Percentiles rank a stretch among this genome's conserved stretches.
These are phyloP conservation scores for Cnidoscolus chayamansa DNA, from an alignment of 441 rosid genomes.

Conservation along the genomic window DNA sequence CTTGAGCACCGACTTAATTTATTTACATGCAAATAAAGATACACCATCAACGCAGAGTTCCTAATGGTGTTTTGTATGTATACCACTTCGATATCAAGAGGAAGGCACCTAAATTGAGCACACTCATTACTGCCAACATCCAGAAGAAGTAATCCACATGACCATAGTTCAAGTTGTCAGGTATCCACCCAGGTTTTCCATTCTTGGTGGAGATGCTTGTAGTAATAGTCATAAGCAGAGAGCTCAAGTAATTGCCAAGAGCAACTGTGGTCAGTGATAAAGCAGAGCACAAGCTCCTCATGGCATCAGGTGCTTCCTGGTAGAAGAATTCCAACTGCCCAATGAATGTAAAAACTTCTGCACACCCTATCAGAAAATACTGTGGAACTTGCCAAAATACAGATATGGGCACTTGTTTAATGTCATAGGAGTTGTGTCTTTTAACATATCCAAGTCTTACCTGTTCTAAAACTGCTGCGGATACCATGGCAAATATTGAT, in stretches of 20 bases:
- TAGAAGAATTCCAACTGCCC: conserved; percentile 40
- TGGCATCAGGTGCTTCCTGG: conserved; percentile 44
- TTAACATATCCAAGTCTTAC: conserved; percentile 25
- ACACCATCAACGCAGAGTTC: conserved; percentile 19
- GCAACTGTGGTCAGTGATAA: conserved; percentile 33
- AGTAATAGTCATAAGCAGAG: conserved; percentile 33
- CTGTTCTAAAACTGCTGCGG: conserved; percentile 32
- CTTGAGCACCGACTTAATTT: not conserved
- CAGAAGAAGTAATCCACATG: conserved; percentile 40
- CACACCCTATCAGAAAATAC: conserved; percentile 40
- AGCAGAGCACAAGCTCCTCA: conserved; percentile 38
- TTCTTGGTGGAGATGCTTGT: conserved; percentile 24
- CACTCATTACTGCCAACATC: conserved; percentile 32
- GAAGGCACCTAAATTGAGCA: conserved; percentile 30
- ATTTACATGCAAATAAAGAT: not conserved
- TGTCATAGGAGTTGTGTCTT: conserved; percentile 30
- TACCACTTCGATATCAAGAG: conserved; percentile 33
- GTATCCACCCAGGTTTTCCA: conserved; percentile 43
- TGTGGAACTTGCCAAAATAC: conserved; percentile 44
- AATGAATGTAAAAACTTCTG: conserved; percentile 40
- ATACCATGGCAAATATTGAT: conserved; percentile 34
- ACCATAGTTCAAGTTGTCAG: conserved; percentile 35
- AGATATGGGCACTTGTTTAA: conserved; percentile 25
- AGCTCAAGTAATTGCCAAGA: conserved; percentile 35
- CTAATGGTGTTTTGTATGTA: conserved; percentile 32